These are phyloP conservation scores for Pichia kudriavzevii DNA, from an alignment of 1,139 yeast species.

Conservation along the genomic window DNA sequence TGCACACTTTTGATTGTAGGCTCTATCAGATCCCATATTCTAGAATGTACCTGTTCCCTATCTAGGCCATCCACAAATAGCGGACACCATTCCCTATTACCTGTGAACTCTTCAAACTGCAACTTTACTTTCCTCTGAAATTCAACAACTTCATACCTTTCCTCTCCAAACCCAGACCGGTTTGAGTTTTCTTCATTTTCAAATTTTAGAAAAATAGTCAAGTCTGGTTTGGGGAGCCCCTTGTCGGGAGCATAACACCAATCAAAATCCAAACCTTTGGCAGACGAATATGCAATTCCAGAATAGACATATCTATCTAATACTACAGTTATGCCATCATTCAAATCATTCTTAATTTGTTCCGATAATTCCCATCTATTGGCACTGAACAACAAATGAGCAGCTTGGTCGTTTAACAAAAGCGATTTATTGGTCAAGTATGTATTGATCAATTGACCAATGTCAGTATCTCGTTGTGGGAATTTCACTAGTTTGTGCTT, in stretches of 20 bases:
- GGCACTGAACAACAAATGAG: conserved; percentile 85
- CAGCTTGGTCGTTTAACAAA: conserved; percentile 60
- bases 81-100: conserved; percentile 32
- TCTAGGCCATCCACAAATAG: conserved; percentile 53
- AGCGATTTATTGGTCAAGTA: conserved; percentile 52
- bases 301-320: conserved; percentile 87
- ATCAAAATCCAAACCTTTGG: conserved; percentile 61
- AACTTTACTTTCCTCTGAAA: conserved; percentile 65
- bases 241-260: conserved; percentile 82
- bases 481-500: conserved; percentile 55
- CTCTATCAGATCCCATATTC: conserved; percentile 25
- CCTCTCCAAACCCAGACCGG: conserved; percentile 86
- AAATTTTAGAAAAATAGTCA: conserved; percentile 70
- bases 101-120: conserved; percentile 46
- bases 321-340: conserved; percentile 52
- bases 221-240: conserved; percentile 85
- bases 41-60: conserved; percentile 47
- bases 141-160: conserved; percentile 70
- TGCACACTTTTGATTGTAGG: conserved; percentile 11
- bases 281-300: conserved; percentile 87
- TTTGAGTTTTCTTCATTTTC: conserved; percentile 30
- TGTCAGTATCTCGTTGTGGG: conserved; percentile 78
- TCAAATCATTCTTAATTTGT: conserved; percentile 39
- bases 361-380: conserved; percentile 82
- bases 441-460: conserved; percentile 70